Evolutionary conservation across 768 basidiomycete species (phyloP).

Genomic region (Piloderma croceum): DNA sequence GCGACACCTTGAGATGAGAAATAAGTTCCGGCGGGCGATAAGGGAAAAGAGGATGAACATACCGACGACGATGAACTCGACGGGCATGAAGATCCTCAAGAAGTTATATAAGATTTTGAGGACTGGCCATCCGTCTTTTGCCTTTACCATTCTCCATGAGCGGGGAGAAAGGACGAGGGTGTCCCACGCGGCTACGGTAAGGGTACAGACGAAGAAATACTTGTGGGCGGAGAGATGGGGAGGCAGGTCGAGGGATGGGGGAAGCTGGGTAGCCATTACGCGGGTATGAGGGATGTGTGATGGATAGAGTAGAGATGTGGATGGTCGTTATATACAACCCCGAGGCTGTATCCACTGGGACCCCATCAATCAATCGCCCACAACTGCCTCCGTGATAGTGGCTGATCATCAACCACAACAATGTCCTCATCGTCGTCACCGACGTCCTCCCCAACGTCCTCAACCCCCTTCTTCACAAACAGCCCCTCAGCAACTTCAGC

Average conservation of each 20-base stretch:
- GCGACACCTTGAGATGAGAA: conserved; percentile 52
- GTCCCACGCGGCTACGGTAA: conserved; percentile 88
- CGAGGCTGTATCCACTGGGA: no score
- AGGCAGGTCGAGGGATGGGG: conserved; percentile 65
- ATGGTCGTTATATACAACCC: no score
- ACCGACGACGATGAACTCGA: conserved; percentile 77
- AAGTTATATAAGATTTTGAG: conserved; percentile 76
- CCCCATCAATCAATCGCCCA: no score
- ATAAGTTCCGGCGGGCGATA: conserved; percentile 5
- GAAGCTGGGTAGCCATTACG: conserved; percentile 29
- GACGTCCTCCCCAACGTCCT: not conserved
- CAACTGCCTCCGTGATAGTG: no score
- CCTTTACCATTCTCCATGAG: conserved; percentile 64
- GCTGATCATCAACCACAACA: not conserved
- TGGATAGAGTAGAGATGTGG: no score
- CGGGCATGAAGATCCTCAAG: conserved; percentile 69
- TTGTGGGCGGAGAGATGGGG: conserved; percentile 81
- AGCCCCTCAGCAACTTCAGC: no score
- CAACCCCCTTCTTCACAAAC: no score
- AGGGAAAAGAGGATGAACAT: conserved; percentile 10
- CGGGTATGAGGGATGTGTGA: no score
- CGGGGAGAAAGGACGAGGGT: conserved; percentile 79
- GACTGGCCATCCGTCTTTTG: conserved; percentile 60
- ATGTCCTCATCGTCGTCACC: not conserved
- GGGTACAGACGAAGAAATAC: conserved; percentile 85